Evolutionary conservation across 1,284 basidiomycete genomes (phyloP), one percentile per base, ranked within the genome.

Genomic region (Trametes hirsuta): DNA sequence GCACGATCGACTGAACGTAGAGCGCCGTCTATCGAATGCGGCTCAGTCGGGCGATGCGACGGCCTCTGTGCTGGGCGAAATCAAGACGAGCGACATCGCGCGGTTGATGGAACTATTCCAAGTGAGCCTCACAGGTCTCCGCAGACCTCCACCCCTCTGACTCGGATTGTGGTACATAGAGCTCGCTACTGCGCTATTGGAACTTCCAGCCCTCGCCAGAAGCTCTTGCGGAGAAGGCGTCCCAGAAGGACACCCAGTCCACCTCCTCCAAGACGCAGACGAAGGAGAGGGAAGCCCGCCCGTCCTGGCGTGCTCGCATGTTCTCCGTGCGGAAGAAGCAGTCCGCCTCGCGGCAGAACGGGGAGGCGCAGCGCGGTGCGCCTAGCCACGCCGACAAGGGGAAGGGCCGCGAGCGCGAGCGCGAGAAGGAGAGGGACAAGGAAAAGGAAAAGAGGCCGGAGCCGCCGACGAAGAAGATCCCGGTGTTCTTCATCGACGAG

Each of bases 81-180:
- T 93, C 57, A 85, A 83, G 70, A 91, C 91, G 1, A 88, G 88
- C 65, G 92, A 94, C 68, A 78, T 94, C 47, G 89, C 91, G 3
- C 81, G 90, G n/a, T 76, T 94, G 12, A 88, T 94, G 87, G 92
- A 93, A 68, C 74, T 93, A 1, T 92, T 94, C 71, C 91, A 91
- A 74, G 88, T 82, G 25, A 6, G 14, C 25, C 12, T 1, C 5
- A 15, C 2, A n/a, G 21, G 5, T 9, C 21, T 15, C 9, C 5
- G 8, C 22, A 21, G 6, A 2, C 8, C 14, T 2, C 36, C 2
- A 6, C 2, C 6, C 22, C 22, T 14, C 41, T 51, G 5, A 48
- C n/a, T 30, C 11, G 21, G 11, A 39, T 21, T 8, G 24, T 3
- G 53, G 34, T 21, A 12, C 40, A 88, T 40, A 90, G 85, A 88